These are phyloP conservation scores for Neonothopanus nambi DNA, from an alignment of 1,284 basidiomycete genomes.

Conservation along the genomic window DNA sequence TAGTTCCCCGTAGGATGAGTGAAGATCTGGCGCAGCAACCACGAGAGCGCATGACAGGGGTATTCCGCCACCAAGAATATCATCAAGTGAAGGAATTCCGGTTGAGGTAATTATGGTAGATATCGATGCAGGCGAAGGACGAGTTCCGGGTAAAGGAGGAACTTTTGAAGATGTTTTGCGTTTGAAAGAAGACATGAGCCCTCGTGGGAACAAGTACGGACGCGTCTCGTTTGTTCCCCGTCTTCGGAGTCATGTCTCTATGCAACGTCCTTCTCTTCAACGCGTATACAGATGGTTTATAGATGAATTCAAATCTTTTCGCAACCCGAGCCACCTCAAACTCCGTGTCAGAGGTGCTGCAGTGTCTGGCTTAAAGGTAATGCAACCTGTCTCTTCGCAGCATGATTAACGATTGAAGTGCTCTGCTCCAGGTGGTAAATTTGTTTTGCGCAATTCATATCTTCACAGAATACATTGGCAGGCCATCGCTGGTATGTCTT, in stretches of 20 bases:
- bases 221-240: background rate
- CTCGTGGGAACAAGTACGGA: background rate
- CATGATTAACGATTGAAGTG: background rate
- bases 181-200: conserved; percentile 87
- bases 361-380: conserved; percentile 28
- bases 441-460: conserved; percentile 55
- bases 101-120: conserved; percentile 76
- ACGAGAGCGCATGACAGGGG: conserved; percentile 79
- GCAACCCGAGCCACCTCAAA: background rate
- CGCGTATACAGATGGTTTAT: conserved; percentile 5
- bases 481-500: conserved; percentile 47
- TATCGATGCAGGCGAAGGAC: conserved; percentile 60
- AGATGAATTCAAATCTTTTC: background rate
- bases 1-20: conserved; percentile 86
- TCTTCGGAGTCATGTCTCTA: background rate
- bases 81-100: conserved; percentile 94
- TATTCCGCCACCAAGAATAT: conserved; percentile 92
- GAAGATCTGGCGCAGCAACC: conserved; percentile 78
- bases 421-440: conserved; percentile 46
- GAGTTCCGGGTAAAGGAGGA: conserved; percentile 56
- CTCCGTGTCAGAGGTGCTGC: background rate
- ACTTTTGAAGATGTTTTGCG: conserved; percentile 53
- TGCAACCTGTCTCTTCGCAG: conserved; percentile 8
- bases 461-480: conserved; percentile 59
- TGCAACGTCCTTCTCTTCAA: background rate